phyloP scores from a whole-genome alignment of 148 eudicot genomes.

The Rhododendron henanense region DNA sequence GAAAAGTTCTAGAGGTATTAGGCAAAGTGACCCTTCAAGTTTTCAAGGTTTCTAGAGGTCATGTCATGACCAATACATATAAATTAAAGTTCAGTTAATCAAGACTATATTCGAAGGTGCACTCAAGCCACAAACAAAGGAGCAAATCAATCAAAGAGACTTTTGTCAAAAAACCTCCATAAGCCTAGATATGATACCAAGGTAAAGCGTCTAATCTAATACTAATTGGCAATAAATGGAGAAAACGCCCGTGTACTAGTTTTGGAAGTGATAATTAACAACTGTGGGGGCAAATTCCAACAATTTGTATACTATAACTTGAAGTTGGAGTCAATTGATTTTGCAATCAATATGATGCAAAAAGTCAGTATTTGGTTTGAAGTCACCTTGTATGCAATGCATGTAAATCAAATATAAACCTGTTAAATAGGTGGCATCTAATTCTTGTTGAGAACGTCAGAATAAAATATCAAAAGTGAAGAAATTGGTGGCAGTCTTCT shows the following conservation, averaged over 20 bases:
- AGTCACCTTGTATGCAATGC: background rate
- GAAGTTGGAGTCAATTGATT: background rate
- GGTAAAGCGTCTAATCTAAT: background rate
- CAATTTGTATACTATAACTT: background rate
- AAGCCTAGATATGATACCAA: background rate
- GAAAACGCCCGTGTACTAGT: background rate
- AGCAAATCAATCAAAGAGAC: background rate
- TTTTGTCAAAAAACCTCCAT: background rate
- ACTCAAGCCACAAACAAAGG: background rate
- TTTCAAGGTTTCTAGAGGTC: background rate
- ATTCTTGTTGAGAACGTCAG: background rate
- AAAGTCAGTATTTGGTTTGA: background rate
- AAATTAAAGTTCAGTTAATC: background rate
- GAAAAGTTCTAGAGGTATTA: background rate
- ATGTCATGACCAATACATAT: background rate
- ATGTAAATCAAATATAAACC: background rate
- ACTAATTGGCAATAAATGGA: background rate
- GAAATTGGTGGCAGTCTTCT: background rate
- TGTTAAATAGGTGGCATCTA: background rate
- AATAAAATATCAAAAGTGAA: background rate
- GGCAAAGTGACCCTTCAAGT: background rate
- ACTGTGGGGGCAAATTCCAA: background rate
- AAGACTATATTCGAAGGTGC: background rate
- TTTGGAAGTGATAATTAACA: background rate
- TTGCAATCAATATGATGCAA: background rate